A percentile compares a stretch with the other conserved stretches of the same genome.
Conservation (phyloP, 2,329 filamentous ascomycete genomes). For the Aureobasidium sp. region DNA sequence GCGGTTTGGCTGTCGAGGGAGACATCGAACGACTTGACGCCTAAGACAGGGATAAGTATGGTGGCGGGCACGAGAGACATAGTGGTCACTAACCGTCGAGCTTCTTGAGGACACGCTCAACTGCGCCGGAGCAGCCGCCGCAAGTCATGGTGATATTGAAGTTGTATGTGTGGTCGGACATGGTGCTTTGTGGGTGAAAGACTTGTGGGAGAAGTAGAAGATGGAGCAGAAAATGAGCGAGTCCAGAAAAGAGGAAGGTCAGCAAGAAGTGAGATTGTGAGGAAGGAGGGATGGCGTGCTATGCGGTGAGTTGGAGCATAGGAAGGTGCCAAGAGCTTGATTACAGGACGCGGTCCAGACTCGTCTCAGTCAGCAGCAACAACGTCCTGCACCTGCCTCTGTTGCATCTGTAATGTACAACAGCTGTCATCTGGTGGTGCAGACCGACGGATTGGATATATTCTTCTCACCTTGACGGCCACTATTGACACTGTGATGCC, state of each 20-base stretch:
- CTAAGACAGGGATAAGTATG: slow-evolving; percentile 38
- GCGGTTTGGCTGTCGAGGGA: slow-evolving; percentile 81
- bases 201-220: not conserved
- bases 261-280: not conserved
- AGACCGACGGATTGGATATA: too few relatives aligned
- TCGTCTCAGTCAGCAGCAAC: not conserved
- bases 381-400: not conserved
- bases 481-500: not conserved
- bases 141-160: slow-evolving; percentile 94
- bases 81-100: slow-evolving; percentile 60
- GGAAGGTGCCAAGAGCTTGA: slow-evolving; percentile 4
- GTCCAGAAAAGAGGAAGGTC: not conserved
- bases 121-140: slow-evolving; percentile 88
- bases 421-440: too few relatives aligned
- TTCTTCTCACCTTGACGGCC: not conserved
- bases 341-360: slow-evolving; percentile 5
- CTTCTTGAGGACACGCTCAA: slow-evolving; percentile 87
- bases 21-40: slow-evolving; percentile 79
- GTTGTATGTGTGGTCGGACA: slow-evolving; percentile 84
- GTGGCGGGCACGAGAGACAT: not conserved
- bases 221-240: not conserved
- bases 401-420: not conserved
- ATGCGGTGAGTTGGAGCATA: not conserved
- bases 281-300: slow-evolving; percentile 6
- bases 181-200: slow-evolving; percentile 27